These are phyloP conservation scores for Staphylotrichum tortipilum DNA, from an alignment of 495 filamentous ascomycete species.

Conservation along the genomic window DNA sequence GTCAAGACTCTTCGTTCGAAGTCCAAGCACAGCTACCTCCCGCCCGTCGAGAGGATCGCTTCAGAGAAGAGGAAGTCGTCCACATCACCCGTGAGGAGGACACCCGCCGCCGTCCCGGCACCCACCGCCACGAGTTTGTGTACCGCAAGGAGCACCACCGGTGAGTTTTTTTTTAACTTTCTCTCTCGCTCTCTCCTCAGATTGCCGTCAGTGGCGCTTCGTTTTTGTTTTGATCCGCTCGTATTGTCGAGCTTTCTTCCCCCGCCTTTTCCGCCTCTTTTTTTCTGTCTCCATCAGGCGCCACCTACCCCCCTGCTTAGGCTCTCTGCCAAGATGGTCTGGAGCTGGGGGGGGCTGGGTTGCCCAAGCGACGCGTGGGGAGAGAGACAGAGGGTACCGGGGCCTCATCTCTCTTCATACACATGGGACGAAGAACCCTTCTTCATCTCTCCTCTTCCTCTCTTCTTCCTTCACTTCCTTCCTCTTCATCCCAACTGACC, in stretches of 20 bases:
- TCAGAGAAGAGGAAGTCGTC: conserved; percentile 77
- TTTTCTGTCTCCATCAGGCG: background rate
- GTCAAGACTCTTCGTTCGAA: conserved; percentile 62
- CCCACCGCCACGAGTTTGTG: conserved; percentile 38
- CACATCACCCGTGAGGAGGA: conserved; percentile 62
- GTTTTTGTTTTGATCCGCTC: conserved; percentile 13
- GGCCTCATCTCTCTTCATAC: background rate
- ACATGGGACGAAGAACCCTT: no score
- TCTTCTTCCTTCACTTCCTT: background rate
- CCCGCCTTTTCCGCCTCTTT: conserved; percentile 1
- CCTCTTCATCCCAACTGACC: conserved; percentile 7
- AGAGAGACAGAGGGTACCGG: background rate
- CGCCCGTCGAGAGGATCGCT: conserved; percentile 55
- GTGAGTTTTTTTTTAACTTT: conserved; percentile 20
- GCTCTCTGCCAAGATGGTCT: conserved; percentile 5
- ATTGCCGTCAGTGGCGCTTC: no score
- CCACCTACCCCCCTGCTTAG: conserved; percentile 6
- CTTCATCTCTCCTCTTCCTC: background rate
- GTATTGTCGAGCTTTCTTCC: no score
- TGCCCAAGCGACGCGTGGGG: conserved; percentile 22
- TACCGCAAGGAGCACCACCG: conserved; percentile 44
- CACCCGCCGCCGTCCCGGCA: conserved; percentile 53
- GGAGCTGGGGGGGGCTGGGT: conserved; percentile 12
- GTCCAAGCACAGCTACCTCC: conserved; percentile 52
- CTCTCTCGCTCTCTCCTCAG: background rate